These are phyloP conservation scores for Xylogone sp. DNA, from an alignment of 2,329 filamentous ascomycete species.

Conservation along the genomic window DNA sequence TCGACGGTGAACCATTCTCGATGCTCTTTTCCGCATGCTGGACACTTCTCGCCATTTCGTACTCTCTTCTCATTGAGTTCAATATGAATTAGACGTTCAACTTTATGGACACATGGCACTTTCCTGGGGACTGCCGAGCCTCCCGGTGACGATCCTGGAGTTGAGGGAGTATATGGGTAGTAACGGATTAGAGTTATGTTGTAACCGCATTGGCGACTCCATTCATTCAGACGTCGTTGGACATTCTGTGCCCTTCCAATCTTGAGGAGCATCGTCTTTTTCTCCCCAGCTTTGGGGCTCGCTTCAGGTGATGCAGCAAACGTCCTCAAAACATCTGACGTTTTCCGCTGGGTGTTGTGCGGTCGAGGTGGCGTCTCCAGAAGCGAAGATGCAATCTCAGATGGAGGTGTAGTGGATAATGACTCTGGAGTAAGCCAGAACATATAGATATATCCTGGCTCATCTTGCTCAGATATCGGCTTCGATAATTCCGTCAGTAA, in stretches of 20 bases:
- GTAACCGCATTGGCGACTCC: slow-evolving; percentile 90
- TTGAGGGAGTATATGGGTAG: slow-evolving; percentile 68
- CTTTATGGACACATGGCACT: slow-evolving; percentile 80
- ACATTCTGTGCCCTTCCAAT: slow-evolving; percentile 75
- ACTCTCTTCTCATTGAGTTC: slow-evolving; percentile 65
- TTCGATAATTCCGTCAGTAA: slow-evolving; percentile 75
- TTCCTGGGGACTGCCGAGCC: slow-evolving; percentile 51
- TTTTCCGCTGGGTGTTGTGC: slow-evolving; percentile 32
- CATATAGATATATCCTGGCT: slow-evolving; percentile 95
- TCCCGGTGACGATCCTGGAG: slow-evolving; percentile 10
- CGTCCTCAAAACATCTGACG: slow-evolving; percentile 52
- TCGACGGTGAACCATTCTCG: slow-evolving; percentile 94
- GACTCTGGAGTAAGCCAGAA: slow-evolving; percentile 85
- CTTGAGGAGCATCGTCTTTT: slow-evolving; percentile 64
- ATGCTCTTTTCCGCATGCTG: slow-evolving; percentile 78
- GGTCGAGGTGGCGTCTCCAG: slow-evolving; percentile 46
- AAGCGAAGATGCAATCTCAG: slow-evolving; percentile 56
- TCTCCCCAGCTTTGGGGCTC: slow-evolving; percentile 22
- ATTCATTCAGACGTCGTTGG: slow-evolving; percentile 85
- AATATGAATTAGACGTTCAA: slow-evolving; percentile 86
- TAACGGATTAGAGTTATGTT: slow-evolving; percentile 83
- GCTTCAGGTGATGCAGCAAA: slow-evolving; percentile 35
- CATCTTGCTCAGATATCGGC: slow-evolving; percentile 69
- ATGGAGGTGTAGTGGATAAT: slow-evolving; percentile 48
- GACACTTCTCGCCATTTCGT: slow-evolving; percentile 59